Evolutionary conservation across 2,329 filamentous ascomycete genomes (phyloP).

Genomic region (Fusarium nisikadoi): DNA sequence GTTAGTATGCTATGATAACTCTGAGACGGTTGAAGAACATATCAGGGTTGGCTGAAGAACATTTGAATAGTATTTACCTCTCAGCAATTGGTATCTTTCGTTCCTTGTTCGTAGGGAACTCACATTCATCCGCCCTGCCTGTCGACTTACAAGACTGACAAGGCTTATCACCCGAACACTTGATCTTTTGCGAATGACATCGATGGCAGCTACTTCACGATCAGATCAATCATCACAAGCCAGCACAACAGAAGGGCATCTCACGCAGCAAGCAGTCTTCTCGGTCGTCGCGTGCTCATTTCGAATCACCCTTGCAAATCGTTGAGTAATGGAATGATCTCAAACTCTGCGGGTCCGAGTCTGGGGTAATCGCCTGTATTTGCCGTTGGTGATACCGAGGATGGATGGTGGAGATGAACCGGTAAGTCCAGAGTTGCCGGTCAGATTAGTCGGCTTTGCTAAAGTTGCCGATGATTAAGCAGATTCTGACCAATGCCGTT

Average conservation of each 20-base stretch:
- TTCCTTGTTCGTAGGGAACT: conserved; percentile 54
- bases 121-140: conserved; percentile 51
- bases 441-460: neutral
- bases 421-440: conserved; percentile 23
- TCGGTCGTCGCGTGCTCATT: conserved; percentile 39
- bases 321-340: conserved; percentile 22
- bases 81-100: conserved; percentile 50
- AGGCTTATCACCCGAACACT: conserved; percentile 57
- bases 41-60: neutral
- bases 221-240: conserved; percentile 2
- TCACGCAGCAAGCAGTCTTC: conserved; percentile 43
- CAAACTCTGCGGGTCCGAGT: conserved; percentile 27
- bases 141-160: conserved; percentile 54
- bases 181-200: conserved; percentile 59
- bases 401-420: conserved; percentile 13
- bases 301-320: conserved; percentile 1
- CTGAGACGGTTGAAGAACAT: rapidly evolving
- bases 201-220: conserved; percentile 48
- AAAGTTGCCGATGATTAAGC: conserved; percentile 29
- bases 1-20: neutral
- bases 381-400: conserved; percentile 13
- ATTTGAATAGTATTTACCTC: conserved; percentile 5
- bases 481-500: neutral
- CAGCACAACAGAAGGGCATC: neutral
- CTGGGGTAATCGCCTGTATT: conserved; percentile 25